These are phyloP conservation scores for Lactarius sp. DNA, from an alignment of 768 basidiomycete species.

Conservation along the genomic window DNA sequence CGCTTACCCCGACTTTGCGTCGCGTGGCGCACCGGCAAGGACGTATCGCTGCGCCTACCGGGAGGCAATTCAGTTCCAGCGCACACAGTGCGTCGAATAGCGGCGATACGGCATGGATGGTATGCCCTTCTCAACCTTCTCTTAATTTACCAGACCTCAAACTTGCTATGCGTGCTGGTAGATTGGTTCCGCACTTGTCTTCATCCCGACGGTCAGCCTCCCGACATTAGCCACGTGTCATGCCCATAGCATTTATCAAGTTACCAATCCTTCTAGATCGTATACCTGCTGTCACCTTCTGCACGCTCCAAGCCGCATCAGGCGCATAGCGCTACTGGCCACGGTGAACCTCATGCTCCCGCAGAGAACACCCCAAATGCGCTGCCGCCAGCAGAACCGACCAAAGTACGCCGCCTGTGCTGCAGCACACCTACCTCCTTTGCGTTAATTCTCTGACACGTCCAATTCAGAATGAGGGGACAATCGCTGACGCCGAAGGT, in stretches of 20 bases:
- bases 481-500: constrained; percentile 29
- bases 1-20: constrained; percentile 10
- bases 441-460: neutral
- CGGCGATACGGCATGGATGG: constrained; percentile 22
- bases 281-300: constrained; percentile 24
- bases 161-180: neutral
- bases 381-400: constrained; percentile 17
- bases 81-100: constrained; percentile 11
- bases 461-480: constrained; percentile 9
- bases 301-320: constrained; percentile 20
- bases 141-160: neutral
- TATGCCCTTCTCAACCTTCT: neutral
- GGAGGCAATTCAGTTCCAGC: constrained; percentile 15
- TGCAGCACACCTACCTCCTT: neutral
- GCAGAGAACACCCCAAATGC: constrained; percentile 46
- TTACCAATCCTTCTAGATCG: constrained; percentile 6
- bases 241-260: constrained; percentile 32
- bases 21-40: constrained; percentile 5
- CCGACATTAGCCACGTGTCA: constrained; percentile 15
- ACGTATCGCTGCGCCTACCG: constrained; percentile 2
- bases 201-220: constrained; percentile 23
- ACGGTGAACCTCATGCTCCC: constrained; percentile 48
- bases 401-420: neutral
- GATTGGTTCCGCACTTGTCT: constrained; percentile 24
- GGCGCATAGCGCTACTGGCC: constrained; percentile 51